Evolutionary conservation across 805 yeast species (phyloP).

Genomic region (Hanseniaspora jakobsenii): DNA sequence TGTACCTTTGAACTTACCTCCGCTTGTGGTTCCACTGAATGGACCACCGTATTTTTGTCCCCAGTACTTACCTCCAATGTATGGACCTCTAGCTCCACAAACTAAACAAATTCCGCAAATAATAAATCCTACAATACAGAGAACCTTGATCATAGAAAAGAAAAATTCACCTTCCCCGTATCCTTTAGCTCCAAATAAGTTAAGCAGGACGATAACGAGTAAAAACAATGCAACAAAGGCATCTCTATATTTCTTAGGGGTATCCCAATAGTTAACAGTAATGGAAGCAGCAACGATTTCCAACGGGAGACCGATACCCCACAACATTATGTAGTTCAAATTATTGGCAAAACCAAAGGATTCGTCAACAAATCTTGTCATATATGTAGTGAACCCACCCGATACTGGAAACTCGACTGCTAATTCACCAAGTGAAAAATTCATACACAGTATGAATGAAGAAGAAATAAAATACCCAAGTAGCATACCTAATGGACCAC

Average conservation of each 20-base stretch:
- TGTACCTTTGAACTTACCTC: conserved; percentile 39
- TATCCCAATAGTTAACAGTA: conserved; percentile 42
- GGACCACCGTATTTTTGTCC: conserved; percentile 38
- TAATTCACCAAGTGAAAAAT: conserved; percentile 51
- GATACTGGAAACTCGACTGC: conserved; percentile 51
- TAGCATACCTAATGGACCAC: conserved; percentile 57
- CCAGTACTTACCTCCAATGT: conserved; percentile 43
- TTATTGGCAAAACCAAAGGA: conserved; percentile 55
- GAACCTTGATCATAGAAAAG: conserved; percentile 38
- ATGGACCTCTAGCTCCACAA: conserved; percentile 37
- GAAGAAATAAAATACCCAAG: conserved; percentile 46
- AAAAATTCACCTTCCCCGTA: conserved; percentile 45
- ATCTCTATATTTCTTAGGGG: conserved; percentile 36
- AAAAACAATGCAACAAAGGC: conserved; percentile 41
- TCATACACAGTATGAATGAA: conserved; percentile 44
- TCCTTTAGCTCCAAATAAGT: conserved; percentile 43
- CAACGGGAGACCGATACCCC: conserved; percentile 40
- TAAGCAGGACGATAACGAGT: conserved; percentile 36
- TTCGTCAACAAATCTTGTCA: conserved; percentile 46
- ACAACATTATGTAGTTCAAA: conserved; percentile 43
- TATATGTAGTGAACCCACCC: conserved; percentile 52
- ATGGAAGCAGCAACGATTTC: conserved; percentile 45
- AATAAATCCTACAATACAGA: conserved; percentile 41
- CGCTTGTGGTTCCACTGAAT: conserved; percentile 35
- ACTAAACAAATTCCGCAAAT: conserved; percentile 41